Conservation (phyloP, 1,284 basidiomycete genomes). For the Moesziomyces sp. region DNA sequence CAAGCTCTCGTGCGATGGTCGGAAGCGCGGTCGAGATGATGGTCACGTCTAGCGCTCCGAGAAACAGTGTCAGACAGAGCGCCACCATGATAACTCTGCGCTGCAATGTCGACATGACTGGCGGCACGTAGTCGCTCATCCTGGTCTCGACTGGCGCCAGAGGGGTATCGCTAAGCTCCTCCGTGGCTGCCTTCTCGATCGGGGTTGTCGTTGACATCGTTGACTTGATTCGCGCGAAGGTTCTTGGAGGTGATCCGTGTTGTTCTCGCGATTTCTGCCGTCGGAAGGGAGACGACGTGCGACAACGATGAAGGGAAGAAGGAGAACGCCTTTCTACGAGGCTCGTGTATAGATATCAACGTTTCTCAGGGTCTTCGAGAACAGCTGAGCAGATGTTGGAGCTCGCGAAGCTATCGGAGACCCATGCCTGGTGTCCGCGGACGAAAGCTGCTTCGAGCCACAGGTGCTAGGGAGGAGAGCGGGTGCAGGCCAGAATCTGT, state of each 20-base stretch:
- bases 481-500: not conserved
- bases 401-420: not conserved
- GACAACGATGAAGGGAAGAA: not conserved
- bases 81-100: conserved; percentile 6
- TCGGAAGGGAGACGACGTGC: not conserved
- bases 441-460: not conserved
- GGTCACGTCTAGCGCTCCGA: conserved; percentile 6
- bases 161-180: not conserved
- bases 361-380: not conserved
- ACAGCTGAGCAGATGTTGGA: not conserved
- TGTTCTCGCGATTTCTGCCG: not conserved
- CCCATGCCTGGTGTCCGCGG: not conserved
- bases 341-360: not conserved
- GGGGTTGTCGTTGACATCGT: not conserved
- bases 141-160: conserved; percentile 5
- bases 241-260: not conserved
- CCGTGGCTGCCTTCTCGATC: not conserved
- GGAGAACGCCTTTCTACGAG: not conserved
- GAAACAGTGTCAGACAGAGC: conserved; percentile 10
- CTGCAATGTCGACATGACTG: not conserved
- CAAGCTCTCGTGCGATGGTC: conserved; percentile 6
- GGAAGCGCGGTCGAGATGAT: conserved; percentile 10
- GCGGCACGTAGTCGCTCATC: conserved; percentile 5
- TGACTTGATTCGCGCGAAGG: not conserved
- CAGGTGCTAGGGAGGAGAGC: not conserved